These are phyloP conservation scores for Hypoxylon crocopeplum DNA, from an alignment of 495 filamentous ascomycete genomes.

Conservation along the genomic window DNA sequence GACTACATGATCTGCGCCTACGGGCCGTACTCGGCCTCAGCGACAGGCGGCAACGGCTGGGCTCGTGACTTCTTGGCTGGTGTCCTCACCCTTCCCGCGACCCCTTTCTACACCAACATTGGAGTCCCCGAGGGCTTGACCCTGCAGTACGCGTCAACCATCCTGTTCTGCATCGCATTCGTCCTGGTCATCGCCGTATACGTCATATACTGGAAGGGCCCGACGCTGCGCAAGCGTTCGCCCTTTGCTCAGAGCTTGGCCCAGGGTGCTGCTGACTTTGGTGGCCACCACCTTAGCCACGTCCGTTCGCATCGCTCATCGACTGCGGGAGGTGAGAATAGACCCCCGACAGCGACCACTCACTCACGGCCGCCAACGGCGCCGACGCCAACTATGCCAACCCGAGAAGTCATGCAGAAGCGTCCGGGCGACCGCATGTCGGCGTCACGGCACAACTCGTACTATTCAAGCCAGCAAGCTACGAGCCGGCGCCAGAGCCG, in stretches of 20 bases:
- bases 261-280: conserved; percentile 55
- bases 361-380: conserved; percentile 21
- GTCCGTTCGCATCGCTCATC: conserved; percentile 28
- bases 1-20: conserved; percentile 88
- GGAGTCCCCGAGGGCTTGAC: conserved; percentile 59
- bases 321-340: conserved; percentile 15
- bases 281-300: conserved; percentile 36
- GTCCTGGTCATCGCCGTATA: conserved; percentile 77
- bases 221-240: conserved; percentile 68
- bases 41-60: conserved; percentile 74
- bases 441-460: conserved; percentile 34
- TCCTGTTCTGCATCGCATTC: conserved; percentile 72
- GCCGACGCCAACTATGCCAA: conserved; percentile 9
- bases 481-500: conserved; percentile 37
- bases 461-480: conserved; percentile 37
- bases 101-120: conserved; percentile 73
- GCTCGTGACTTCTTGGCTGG: conserved; percentile 84
- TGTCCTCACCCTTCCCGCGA: conserved; percentile 75
- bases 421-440: conserved; percentile 36
- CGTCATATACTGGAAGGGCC: conserved; percentile 79
- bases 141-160: conserved; percentile 73
- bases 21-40: conserved; percentile 78
- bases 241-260: conserved; percentile 77
- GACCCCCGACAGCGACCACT: conserved; percentile 17
- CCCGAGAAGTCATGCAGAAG: conserved; percentile 25